phyloP scores from a whole-genome alignment of 2,329 filamentous ascomycete genomes.

The Fusarium falciforme region DNA sequence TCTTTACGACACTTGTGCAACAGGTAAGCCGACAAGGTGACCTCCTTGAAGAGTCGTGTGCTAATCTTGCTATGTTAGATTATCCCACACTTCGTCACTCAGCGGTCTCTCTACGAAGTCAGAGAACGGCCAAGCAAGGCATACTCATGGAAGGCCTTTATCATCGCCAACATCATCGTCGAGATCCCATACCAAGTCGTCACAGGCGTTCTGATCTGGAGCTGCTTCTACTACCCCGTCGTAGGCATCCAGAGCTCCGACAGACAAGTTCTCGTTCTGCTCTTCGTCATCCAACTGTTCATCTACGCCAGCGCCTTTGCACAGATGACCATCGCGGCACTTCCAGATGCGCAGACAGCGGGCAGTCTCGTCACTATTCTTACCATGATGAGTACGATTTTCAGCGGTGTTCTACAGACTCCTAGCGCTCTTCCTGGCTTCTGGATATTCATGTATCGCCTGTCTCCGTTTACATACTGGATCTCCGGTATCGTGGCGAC shows the following conservation, averaged over 20 bases:
- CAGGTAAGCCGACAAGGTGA: slow-evolving; percentile 53
- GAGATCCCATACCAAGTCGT: slow-evolving; percentile 79
- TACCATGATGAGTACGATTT: slow-evolving; percentile 68
- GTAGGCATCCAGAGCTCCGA: slow-evolving; percentile 60
- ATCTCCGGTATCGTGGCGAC: slow-evolving; percentile 76
- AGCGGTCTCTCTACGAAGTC: slow-evolving; percentile 80
- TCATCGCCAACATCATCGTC: slow-evolving; percentile 76
- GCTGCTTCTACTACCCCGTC: slow-evolving; percentile 76
- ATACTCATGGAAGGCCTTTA: slow-evolving; percentile 81
- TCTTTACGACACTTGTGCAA: slow-evolving; percentile 77
- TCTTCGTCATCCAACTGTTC: slow-evolving; percentile 74
- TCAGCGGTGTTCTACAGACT: slow-evolving; percentile 73
- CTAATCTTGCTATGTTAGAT: slow-evolving; percentile 56
- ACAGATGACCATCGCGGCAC: slow-evolving; percentile 77
- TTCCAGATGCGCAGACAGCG: slow-evolving; percentile 76
- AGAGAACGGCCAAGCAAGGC: slow-evolving; percentile 79
- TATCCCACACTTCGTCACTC: slow-evolving; percentile 81
- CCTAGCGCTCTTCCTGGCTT: slow-evolving; percentile 72
- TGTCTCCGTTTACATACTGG: slow-evolving; percentile 76
- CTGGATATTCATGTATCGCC: slow-evolving; percentile 81
- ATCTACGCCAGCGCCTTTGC: slow-evolving; percentile 79
- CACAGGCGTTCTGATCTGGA: slow-evolving; percentile 71
- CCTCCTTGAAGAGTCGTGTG: slow-evolving; percentile 29
- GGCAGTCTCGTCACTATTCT: slow-evolving; percentile 71
- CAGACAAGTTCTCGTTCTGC: slow-evolving; percentile 72